A percentile compares a stretch with the other conserved stretches of the same genome.
Conservation (phyloP, 2,329 filamentous ascomycete genomes). For the Pseudogymnoascus sp. region DNA sequence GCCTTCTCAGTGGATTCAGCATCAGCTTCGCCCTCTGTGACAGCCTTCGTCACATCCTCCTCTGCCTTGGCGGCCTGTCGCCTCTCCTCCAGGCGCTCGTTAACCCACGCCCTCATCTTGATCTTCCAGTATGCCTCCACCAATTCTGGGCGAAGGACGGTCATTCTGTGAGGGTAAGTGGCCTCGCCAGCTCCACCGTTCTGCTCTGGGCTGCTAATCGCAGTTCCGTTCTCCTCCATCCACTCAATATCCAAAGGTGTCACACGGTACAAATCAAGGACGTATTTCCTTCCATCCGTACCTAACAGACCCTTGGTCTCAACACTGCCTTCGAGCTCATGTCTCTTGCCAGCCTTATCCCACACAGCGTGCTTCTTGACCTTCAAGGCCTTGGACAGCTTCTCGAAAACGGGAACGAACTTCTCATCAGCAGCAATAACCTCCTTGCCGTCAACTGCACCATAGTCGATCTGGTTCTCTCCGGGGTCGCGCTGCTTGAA, state of each 20-base stretch:
- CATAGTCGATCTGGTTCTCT: slow-evolving; percentile 98
- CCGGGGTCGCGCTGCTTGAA: slow-evolving; percentile 97
- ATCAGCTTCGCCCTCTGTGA: slow-evolving; percentile 33
- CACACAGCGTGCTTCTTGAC: slow-evolving; percentile 95
- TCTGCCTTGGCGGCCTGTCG: slow-evolving; percentile 33
- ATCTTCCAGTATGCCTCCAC: slow-evolving; percentile 77
- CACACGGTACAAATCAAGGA: slow-evolving; percentile 92
- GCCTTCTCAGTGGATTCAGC: slow-evolving; percentile 15
- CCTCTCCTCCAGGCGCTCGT: slow-evolving; percentile 64
- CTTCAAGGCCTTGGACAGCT: slow-evolving; percentile 81
- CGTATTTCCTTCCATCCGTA: slow-evolving; percentile 93
- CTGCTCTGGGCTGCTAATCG: slow-evolving; percentile 30
- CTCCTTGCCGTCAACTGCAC: slow-evolving; percentile 94
- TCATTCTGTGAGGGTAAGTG: slow-evolving; percentile 88
- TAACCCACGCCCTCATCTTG: slow-evolving; percentile 85
- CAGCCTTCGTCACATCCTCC: slow-evolving; percentile 26
- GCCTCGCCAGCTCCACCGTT: slow-evolving; percentile 21
- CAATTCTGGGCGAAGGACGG: slow-evolving; percentile 81
- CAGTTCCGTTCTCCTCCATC: slow-evolving; percentile 70
- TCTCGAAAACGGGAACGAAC: slow-evolving; percentile 77
- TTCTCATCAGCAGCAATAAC: slow-evolving; percentile 84
- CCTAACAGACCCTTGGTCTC: slow-evolving; percentile 97
- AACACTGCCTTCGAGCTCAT: slow-evolving; percentile 89
- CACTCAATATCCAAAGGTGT: slow-evolving; percentile 86
- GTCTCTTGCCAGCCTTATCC: slow-evolving; percentile 89